Conservation (phyloP, 2,329 filamentous ascomycete species). For the Coniochaeta ligniaria region DNA sequence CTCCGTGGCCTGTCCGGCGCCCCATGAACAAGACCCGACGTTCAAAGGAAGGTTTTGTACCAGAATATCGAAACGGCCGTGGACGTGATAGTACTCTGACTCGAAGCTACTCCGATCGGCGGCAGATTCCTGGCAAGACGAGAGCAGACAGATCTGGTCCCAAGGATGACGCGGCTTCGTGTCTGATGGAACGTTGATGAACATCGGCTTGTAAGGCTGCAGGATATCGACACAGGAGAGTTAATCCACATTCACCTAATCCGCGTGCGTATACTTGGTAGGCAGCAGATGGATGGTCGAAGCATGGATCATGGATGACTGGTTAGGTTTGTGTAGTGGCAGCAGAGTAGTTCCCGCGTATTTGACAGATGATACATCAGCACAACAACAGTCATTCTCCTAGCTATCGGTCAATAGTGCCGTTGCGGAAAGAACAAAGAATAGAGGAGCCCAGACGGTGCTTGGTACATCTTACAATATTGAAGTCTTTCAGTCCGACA, state of each 20-base stretch:
- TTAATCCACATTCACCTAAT: not conserved
- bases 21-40: no score
- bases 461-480: no score
- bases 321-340: not conserved
- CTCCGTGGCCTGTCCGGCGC: no score
- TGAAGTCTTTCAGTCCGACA: no score
- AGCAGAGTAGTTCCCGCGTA: not conserved
- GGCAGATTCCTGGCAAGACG: not conserved
- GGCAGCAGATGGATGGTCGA: not conserved
- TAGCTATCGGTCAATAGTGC: not conserved
- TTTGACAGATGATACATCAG: not conserved
- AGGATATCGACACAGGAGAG: not conserved
- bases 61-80: not conserved
- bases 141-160: not conserved
- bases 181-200: not conserved
- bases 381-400: not conserved
- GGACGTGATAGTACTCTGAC: not conserved
- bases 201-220: not conserved
- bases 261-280: not conserved
- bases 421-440: not conserved
- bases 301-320: not conserved
- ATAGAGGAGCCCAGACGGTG: no score
- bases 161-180: not conserved
- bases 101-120: not conserved
- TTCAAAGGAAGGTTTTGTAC: not conserved